A percentile compares a stretch with the other conserved stretches of the same genome.
These are phyloP conservation scores for Jackrogersella multiformis DNA, from an alignment of 495 filamentous ascomycete species.

Conservation along the genomic window DNA sequence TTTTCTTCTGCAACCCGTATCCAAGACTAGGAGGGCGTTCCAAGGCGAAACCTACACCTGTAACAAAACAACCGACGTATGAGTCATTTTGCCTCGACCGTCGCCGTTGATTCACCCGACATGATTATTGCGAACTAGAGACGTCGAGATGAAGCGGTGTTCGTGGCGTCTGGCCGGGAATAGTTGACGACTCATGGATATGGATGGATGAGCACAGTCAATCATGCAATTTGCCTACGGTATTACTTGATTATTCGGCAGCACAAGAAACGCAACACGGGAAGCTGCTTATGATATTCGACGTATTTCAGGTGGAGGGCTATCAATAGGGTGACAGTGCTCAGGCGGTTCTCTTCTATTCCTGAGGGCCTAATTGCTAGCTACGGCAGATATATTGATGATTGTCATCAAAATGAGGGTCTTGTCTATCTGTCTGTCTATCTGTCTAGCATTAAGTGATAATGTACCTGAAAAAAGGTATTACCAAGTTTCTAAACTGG, in stretches of 20 bases:
- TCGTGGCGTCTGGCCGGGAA: conserved; percentile 8
- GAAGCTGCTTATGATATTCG: conserved; percentile 22
- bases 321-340: conserved; percentile 16
- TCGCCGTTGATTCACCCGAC: conserved; percentile 18
- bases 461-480: not conserved
- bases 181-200: conserved; percentile 8
- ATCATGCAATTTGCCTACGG: conserved; percentile 6
- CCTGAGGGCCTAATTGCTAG: conserved; percentile 22
- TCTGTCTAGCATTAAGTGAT: conserved; percentile 2
- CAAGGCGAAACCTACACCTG: conserved; percentile 11
- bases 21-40: conserved; percentile 14
- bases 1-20: conserved; percentile 26
- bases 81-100: conserved; percentile 13
- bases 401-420: conserved; percentile 7
- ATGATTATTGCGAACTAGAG: conserved; percentile 27
- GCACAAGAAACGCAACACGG: conserved; percentile 16
- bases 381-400: conserved; percentile 23
- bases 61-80: conserved; percentile 17
- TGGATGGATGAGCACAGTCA: no score
- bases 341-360: conserved; percentile 3
- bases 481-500: not conserved
- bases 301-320: conserved; percentile 22
- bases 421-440: not conserved
- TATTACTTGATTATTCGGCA: conserved; percentile 18
- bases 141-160: conserved; percentile 17